phyloP scores from a whole-genome alignment of 768 basidiomycete species.

The Auriscalpium orientale region DNA sequence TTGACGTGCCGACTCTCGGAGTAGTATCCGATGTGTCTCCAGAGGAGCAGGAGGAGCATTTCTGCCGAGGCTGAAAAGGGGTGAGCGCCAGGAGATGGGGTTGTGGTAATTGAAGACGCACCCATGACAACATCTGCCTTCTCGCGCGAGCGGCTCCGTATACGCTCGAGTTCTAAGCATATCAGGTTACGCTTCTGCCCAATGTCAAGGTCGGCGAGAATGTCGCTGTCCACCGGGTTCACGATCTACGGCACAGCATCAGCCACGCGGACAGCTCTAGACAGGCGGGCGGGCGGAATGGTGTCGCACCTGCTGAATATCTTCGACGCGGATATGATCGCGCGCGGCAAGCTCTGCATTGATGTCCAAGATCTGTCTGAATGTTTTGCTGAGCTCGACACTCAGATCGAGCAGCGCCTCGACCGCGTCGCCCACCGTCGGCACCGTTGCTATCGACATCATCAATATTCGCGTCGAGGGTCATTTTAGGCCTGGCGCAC shows the following conservation, averaged over 20 bases:
- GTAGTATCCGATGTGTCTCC: constrained; percentile 74
- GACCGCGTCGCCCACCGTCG: constrained; percentile 68
- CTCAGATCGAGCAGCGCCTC: constrained; percentile 58
- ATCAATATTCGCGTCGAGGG: too few relatives aligned
- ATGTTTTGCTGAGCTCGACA: constrained; percentile 47
- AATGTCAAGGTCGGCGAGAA: constrained; percentile 62
- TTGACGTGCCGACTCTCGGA: constrained; percentile 30
- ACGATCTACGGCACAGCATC: constrained; percentile 33
- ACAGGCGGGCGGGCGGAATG: background rate
- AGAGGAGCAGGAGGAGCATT: constrained; percentile 71
- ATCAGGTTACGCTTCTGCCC: constrained; percentile 62
- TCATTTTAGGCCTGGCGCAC: constrained; percentile 26
- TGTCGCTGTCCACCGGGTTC: constrained; percentile 39
- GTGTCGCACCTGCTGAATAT: constrained; percentile 56
- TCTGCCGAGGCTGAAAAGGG: constrained; percentile 52
- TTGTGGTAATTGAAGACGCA: constrained; percentile 24
- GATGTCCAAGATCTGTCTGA: constrained; percentile 63
- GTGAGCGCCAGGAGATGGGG: background rate
- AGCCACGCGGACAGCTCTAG: background rate
- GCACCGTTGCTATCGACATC: constrained; percentile 50
- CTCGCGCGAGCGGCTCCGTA: constrained; percentile 31
- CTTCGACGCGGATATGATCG: constrained; percentile 64
- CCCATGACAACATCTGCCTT: constrained; percentile 51
- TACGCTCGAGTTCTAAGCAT: constrained; percentile 49
- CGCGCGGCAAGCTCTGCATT: constrained; percentile 64